phyloP scores from a whole-genome alignment of 2,329 filamentous ascomycete genomes.

The Trichophyton benhamiae region DNA sequence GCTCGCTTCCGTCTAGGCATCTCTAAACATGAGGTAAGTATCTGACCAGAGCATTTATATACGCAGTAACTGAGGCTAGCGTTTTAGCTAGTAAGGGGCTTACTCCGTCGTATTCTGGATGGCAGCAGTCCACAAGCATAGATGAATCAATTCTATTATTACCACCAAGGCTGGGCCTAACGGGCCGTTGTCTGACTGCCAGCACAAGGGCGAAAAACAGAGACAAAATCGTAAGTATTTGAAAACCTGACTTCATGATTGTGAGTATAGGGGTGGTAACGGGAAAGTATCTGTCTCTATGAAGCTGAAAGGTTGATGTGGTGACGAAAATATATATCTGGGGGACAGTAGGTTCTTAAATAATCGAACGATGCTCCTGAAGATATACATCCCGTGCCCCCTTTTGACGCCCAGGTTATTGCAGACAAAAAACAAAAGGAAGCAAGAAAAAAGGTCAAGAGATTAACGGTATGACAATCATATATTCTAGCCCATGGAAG shows the following conservation, averaged over 20 bases:
- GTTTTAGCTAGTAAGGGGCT: not conserved
- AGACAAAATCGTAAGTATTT: not conserved
- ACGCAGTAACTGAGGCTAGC: not conserved
- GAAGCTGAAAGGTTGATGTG: not conserved
- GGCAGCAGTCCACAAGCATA: not conserved
- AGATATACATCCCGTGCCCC: not conserved
- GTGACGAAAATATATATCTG: not conserved
- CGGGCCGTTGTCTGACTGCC: not conserved
- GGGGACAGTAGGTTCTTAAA: not conserved
- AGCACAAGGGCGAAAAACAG: not conserved
- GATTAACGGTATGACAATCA: not conserved
- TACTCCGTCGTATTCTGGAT: not conserved
- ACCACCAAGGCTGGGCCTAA: not conserved
- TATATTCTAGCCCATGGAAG: not conserved
- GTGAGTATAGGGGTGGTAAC: not conserved
- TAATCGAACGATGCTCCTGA: not conserved
- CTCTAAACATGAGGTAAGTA: not conserved
- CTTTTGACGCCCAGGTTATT: not conserved
- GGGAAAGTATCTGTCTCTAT: not conserved
- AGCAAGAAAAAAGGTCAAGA: not conserved
- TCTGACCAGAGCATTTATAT: no score
- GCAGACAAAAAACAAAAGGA: not conserved
- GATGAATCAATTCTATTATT: not conserved
- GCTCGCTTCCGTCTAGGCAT: not conserved
- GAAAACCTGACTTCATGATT: not conserved